A percentile compares a stretch with the other conserved stretches of the same genome.
Evolutionary conservation across 164 flowering plant species (phyloP).

Genomic region (Aristolochia fimbriata): DNA sequence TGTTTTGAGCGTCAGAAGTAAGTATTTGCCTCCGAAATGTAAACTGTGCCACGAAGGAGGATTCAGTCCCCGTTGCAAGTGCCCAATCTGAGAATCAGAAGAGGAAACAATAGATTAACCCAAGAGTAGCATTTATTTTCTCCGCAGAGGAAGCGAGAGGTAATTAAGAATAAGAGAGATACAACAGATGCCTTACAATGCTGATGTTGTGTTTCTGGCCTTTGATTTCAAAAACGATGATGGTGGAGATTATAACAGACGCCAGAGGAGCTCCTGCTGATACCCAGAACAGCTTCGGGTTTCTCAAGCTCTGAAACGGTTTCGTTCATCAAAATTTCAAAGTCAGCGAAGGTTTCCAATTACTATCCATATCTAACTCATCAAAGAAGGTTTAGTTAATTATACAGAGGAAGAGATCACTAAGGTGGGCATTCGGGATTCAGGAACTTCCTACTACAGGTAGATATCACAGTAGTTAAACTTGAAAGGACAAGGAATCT

Average conservation of each 20-base stretch:
- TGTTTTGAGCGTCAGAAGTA: slow-evolving; percentile 63
- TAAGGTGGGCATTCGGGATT: too few species aligned
- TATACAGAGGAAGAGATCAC: too few species aligned
- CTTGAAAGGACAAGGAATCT: too few species aligned
- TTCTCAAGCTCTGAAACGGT: slow-evolving; percentile 33
- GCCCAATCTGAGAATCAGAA: slow-evolving; percentile 49
- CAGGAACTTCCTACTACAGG: too few species aligned
- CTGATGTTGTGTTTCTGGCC: slow-evolving; percentile 68
- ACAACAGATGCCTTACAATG: slow-evolving; percentile 27
- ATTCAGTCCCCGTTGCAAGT: slow-evolving; percentile 65
- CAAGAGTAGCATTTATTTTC: background rate
- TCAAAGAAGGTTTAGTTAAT: too few species aligned
- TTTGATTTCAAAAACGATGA: slow-evolving; percentile 67
- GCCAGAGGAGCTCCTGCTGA: slow-evolving; percentile 92
- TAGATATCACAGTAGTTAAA: too few species aligned
- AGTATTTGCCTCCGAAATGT: slow-evolving; percentile 41
- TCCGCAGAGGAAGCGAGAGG: background rate
- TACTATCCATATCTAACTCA: too few species aligned
- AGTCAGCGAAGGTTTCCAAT: background rate
- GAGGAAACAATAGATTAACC: background rate
- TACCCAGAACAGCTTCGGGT: slow-evolving; percentile 85
- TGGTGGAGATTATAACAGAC: slow-evolving; percentile 71
- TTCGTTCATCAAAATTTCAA: background rate
- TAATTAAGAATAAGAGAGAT: background rate
- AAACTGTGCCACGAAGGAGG: slow-evolving; percentile 87